A percentile compares a stretch with the other conserved stretches of the same genome.
Conservation (phyloP, 2,329 filamentous ascomycete species). For the Penicillium polonicum region DNA sequence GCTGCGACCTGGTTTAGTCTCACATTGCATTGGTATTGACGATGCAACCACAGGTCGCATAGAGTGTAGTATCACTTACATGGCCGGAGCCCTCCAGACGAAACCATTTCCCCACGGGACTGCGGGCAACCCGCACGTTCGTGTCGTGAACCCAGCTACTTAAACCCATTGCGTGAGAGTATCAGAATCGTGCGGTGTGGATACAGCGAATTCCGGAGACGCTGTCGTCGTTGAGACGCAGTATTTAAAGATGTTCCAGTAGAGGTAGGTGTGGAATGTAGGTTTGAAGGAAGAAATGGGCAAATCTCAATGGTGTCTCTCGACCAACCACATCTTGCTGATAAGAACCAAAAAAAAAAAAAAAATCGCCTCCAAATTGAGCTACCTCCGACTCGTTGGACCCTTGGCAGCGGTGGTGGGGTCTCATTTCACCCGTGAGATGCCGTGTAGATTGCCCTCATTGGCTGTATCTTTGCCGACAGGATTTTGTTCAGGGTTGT, state of each 20-base stretch:
- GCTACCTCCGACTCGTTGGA: constrained; percentile 12
- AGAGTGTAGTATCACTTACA: constrained; percentile 51
- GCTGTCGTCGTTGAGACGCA: constrained; percentile 10
- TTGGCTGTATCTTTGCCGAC: constrained; percentile 17
- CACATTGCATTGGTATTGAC: constrained; percentile 7
- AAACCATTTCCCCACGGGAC: constrained; percentile 70
- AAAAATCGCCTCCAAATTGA: constrained; percentile 10
- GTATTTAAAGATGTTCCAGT: constrained; percentile 14
- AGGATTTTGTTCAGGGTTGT: background rate
- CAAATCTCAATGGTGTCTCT: background rate
- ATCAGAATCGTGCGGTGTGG: background rate
- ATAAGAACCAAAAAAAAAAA: constrained; percentile 18
- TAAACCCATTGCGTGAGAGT: constrained; percentile 15
- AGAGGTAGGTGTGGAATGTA: background rate
- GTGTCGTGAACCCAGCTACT: constrained; percentile 26
- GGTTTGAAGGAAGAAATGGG: constrained; percentile 8
- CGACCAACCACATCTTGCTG: constrained; percentile 17
- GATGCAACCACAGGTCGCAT: background rate
- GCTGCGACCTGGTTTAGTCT: constrained; percentile 44
- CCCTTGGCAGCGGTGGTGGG: constrained; percentile 14
- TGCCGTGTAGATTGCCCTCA: background rate
- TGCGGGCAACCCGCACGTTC: constrained; percentile 56
- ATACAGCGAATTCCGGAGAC: constrained; percentile 2
- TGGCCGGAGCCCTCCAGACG: constrained; percentile 78
- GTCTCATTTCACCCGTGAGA: background rate